A percentile compares a stretch with the other conserved stretches of the same genome.
These are phyloP conservation scores for Aspergillus latus DNA, from an alignment of 2,329 filamentous ascomycete species.

Conservation along the genomic window DNA sequence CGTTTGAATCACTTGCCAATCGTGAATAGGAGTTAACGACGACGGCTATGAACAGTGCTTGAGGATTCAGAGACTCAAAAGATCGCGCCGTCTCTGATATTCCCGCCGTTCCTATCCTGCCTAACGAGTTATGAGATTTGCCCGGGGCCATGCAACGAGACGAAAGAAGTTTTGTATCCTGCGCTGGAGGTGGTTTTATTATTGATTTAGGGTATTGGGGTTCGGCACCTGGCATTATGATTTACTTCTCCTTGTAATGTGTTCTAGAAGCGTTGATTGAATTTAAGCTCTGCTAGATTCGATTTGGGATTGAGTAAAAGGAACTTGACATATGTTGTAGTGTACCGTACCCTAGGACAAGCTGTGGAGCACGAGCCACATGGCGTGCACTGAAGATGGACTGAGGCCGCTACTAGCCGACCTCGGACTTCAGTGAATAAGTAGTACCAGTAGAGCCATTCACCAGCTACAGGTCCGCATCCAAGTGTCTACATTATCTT, in stretches of 20 bases:
- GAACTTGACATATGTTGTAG: neutral
- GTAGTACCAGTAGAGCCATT: neutral
- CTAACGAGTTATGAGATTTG: slow-evolving; percentile 6
- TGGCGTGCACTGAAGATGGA: neutral
- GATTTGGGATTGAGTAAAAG: neutral
- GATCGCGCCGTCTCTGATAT: neutral
- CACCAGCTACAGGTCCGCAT: too few relatives aligned
- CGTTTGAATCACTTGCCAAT: slow-evolving; percentile 3
- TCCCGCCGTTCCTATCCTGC: neutral
- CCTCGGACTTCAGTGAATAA: neutral
- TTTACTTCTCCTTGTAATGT: neutral
- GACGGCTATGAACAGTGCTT: slow-evolving; percentile 5
- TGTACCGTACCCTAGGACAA: neutral
- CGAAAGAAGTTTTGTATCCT: neutral
- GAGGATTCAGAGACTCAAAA: neutral
- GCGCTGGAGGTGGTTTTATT: neutral
- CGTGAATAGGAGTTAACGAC: slow-evolving; percentile 8
- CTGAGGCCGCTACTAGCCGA: neutral
- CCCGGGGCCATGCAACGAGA: neutral
- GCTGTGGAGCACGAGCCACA: neutral
- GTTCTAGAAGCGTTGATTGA: neutral
- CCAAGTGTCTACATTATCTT: too few relatives aligned
- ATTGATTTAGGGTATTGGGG: neutral
- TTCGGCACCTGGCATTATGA: neutral
- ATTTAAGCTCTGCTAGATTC: neutral